Percentiles rank a stretch among this genome's conserved stretches.
Conservation (phyloP, 2,329 filamentous ascomycete genomes). For the Pseudogymnoascus destructans region DNA sequence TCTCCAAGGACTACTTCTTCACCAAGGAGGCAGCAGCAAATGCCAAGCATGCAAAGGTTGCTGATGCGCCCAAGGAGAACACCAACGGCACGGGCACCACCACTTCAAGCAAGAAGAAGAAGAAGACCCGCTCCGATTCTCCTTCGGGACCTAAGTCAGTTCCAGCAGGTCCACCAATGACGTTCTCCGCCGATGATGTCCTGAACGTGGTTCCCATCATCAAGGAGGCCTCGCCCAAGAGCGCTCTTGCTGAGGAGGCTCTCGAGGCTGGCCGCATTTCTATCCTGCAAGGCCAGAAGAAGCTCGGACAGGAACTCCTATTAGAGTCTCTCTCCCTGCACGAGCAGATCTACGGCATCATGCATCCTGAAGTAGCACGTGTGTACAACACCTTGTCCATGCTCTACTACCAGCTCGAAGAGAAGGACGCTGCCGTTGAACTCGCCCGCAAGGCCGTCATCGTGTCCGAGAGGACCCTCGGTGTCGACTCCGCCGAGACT, state of each 20-base stretch:
- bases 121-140: conserved; percentile 43
- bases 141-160: conserved; percentile 22
- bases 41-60: conserved; percentile 22
- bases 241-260: conserved; percentile 84
- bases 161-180: conserved; percentile 35
- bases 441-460: conserved; percentile 93
- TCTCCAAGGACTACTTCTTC: conserved; percentile 65
- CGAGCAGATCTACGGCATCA: conserved; percentile 95
- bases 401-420: conserved; percentile 93
- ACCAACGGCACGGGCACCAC: conserved; percentile 20
- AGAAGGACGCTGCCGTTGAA: conserved; percentile 91
- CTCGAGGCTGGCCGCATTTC: conserved; percentile 92
- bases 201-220: conserved; percentile 87
- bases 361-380: conserved; percentile 90
- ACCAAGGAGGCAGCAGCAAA: conserved; percentile 27
- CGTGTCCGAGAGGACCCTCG: conserved; percentile 85
- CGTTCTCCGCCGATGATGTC: conserved; percentile 75
- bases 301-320: conserved; percentile 87
- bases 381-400: conserved; percentile 93
- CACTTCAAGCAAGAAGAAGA: conserved; percentile 38
- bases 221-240: conserved; percentile 88
- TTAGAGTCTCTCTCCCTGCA: conserved; percentile 93
- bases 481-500: conserved; percentile 86
- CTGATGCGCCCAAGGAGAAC: conserved; percentile 32
- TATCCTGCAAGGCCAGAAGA: conserved; percentile 88